Evolutionary conservation across 2,329 filamentous ascomycete species (phyloP).

Genomic region (Curvularia verruculosa): DNA sequence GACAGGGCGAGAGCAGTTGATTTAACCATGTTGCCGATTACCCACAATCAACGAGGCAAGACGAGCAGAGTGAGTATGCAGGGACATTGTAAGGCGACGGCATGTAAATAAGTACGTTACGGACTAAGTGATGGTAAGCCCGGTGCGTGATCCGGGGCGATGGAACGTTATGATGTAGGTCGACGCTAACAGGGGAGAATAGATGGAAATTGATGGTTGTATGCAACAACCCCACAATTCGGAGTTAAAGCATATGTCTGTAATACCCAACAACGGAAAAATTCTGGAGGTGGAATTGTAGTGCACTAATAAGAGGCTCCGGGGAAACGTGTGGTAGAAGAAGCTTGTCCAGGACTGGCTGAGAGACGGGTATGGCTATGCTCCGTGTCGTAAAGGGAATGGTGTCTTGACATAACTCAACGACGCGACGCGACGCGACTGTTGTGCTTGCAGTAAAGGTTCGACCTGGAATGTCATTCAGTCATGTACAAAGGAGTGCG

Average conservation of each 20-base stretch:
- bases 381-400: conserved; percentile 19
- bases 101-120: conserved; percentile 21
- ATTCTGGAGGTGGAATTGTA: conserved; percentile 15
- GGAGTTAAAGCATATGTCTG: conserved; percentile 10
- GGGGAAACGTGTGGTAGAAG: neutral
- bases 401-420: neutral
- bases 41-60: neutral
- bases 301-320: conserved; percentile 10
- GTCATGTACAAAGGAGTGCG: neutral
- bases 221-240: conserved; percentile 28
- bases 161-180: conserved; percentile 13
- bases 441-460: neutral
- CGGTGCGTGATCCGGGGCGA: conserved; percentile 18
- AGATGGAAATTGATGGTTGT: conserved; percentile 32
- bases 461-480: neutral
- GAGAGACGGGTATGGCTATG: neutral
- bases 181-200: conserved; percentile 33
- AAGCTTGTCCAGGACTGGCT: conserved; percentile 11
- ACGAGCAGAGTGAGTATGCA: neutral
- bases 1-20: conserved; percentile 30
- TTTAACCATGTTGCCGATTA: conserved; percentile 28
- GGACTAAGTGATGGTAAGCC: conserved; percentile 15
- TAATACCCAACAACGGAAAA: conserved; percentile 26
- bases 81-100: neutral
- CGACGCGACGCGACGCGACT: neutral